Evolutionary conservation across 2,329 filamentous ascomycete genomes (phyloP).

Genomic region (Fusarium chuoi): DNA sequence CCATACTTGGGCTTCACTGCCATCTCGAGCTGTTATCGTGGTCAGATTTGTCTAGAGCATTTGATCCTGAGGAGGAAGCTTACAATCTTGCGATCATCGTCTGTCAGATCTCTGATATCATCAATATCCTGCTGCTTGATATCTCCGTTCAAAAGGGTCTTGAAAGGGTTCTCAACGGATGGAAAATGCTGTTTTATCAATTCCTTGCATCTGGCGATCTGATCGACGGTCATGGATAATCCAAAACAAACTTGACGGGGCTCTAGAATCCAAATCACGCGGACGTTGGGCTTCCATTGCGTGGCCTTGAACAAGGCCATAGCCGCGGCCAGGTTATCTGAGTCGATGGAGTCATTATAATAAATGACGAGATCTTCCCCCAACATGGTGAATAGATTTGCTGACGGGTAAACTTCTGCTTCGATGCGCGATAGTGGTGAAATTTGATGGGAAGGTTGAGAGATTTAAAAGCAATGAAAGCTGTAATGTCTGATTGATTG

Average conservation of each 20-base stretch:
- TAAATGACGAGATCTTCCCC: slow-evolving; percentile 37
- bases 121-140: slow-evolving; percentile 29
- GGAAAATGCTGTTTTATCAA: slow-evolving; percentile 34
- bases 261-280: slow-evolving; percentile 40
- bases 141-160: slow-evolving; percentile 37
- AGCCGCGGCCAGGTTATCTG: slow-evolving; percentile 40
- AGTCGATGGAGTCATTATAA: slow-evolving; percentile 44
- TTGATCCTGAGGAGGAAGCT: background rate
- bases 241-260: slow-evolving; percentile 41
- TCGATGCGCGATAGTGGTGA: slow-evolving; percentile 6
- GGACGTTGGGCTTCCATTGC: slow-evolving; percentile 10
- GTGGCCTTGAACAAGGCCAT: slow-evolving; percentile 33
- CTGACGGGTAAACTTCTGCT: background rate
- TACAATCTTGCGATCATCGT: slow-evolving; percentile 25
- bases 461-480: slow-evolving; percentile 22
- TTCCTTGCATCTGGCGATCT: slow-evolving; percentile 22
- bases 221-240: slow-evolving; percentile 24
- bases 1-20: slow-evolving; percentile 31
- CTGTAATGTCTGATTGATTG: slow-evolving; percentile 6
- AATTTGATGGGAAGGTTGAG: slow-evolving; percentile 17
- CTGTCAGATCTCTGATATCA: slow-evolving; percentile 6
- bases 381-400: slow-evolving; percentile 12
- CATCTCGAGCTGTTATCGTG: slow-evolving; percentile 16
- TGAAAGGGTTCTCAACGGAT: slow-evolving; percentile 21
- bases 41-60: background rate